Evolutionary conservation across 768 basidiomycete species (phyloP).

Genomic region (Tylopilus balloui): DNA sequence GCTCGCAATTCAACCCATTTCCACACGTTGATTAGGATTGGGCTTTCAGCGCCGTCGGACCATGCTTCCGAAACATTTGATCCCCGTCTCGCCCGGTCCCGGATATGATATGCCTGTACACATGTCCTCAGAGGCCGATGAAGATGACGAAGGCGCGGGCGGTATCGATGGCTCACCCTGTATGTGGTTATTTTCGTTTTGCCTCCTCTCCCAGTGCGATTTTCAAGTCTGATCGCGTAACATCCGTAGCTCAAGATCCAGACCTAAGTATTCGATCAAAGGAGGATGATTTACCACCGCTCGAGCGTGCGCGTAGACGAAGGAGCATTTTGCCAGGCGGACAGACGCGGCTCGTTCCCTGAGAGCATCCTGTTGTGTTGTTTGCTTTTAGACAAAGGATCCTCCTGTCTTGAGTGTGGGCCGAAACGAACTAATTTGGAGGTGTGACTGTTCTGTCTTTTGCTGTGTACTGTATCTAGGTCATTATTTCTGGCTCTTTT

Average conservation of each 20-base stretch:
- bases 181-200: conserved; percentile 13
- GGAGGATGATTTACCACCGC: conserved; percentile 60
- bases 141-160: conserved; percentile 31
- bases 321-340: conserved; percentile 34
- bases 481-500: neutral
- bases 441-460: neutral
- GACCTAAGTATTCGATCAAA: conserved; percentile 22
- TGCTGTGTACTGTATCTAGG: conserved; percentile 5
- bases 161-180: conserved; percentile 17
- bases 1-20: neutral
- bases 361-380: neutral
- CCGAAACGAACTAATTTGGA: neutral
- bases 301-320: conserved; percentile 63
- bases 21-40: neutral
- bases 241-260: conserved; percentile 20
- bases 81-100: conserved; percentile 27
- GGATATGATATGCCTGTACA: conserved; percentile 7
- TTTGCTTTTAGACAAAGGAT: too few relatives aligned
- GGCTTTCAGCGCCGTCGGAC: conserved; percentile 63
- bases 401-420: neutral
- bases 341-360: conserved; percentile 25
- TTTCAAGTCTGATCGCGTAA: conserved; percentile 4
- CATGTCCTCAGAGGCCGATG: conserved; percentile 26
- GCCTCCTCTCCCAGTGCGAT: neutral
- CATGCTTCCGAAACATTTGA: conserved; percentile 61